Evolutionary conservation across 192 early-diverging fungal species (phyloP).

Genomic region (Mortierella claussenii): DNA sequence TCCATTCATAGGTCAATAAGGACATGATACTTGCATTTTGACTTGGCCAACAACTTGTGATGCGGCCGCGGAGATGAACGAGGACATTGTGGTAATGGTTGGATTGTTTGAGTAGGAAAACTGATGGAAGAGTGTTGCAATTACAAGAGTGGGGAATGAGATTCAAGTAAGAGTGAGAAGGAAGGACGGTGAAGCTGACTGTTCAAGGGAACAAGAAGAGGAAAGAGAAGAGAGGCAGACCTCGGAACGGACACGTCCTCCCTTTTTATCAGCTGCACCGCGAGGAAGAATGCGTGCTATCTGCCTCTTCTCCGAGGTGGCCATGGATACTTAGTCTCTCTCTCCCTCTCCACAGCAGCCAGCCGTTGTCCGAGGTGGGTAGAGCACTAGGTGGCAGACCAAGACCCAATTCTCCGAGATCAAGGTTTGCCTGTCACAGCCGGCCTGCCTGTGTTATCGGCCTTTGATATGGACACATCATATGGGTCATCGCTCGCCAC

Average conservation of each 20-base stretch:
- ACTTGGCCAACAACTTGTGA: slow-evolving; percentile 42
- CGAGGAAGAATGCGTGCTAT: too few relatives aligned
- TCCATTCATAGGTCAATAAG: too few relatives aligned
- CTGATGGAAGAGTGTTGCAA: slow-evolving; percentile 2
- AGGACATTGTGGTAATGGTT: slow-evolving; percentile 28
- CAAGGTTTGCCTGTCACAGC: background rate
- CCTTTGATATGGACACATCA: slow-evolving; percentile 5
- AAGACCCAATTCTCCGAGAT: slow-evolving; percentile 11
- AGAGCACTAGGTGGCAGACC: too few relatives aligned
- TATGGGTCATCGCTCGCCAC: slow-evolving; percentile 31
- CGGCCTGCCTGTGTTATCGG: too few relatives aligned
- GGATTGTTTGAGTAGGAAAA: background rate
- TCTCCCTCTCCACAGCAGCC: background rate
- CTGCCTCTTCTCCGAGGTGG: too few relatives aligned
- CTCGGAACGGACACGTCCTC: background rate
- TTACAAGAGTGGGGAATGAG: background rate
- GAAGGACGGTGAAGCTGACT: too few relatives aligned
- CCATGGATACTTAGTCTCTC: too few relatives aligned
- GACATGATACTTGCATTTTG: slow-evolving; percentile 42
- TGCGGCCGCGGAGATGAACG: slow-evolving; percentile 44
- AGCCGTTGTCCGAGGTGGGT: background rate
- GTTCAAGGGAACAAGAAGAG: too few relatives aligned
- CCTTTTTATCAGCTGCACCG: background rate
- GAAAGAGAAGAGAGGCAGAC: background rate
- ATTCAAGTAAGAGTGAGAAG: slow-evolving; percentile 3